Conservation (phyloP, 495 filamentous ascomycete species). For the Penicillium robsamsonii region DNA sequence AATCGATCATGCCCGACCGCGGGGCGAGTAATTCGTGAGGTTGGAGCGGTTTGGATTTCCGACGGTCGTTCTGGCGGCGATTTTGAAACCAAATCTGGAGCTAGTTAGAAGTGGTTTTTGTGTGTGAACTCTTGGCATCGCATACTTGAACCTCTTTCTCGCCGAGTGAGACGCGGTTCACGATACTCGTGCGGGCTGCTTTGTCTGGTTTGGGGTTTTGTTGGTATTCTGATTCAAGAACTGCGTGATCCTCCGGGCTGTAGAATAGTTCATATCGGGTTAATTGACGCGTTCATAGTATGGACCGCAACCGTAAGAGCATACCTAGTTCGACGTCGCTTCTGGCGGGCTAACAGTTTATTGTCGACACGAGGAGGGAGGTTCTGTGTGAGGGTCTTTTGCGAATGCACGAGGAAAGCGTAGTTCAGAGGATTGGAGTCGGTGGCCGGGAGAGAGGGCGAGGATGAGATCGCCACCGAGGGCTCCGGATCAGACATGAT, state of each 20-base stretch:
- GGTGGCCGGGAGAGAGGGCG: constrained; percentile 35
- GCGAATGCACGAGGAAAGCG: constrained; percentile 69
- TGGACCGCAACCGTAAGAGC: not conserved
- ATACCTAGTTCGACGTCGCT: constrained; percentile 66
- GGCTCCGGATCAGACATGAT: constrained; percentile 43
- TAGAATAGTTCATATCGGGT: constrained; percentile 14
- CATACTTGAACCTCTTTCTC: constrained; percentile 98
- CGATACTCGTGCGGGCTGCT: constrained; percentile 75
- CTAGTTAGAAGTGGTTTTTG: constrained; percentile 21
- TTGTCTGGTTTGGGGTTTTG: constrained; percentile 92
- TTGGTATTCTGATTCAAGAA: constrained; percentile 85
- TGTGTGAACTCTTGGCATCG: constrained; percentile 29
- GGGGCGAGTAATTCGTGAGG: constrained; percentile 73
- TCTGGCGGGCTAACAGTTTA: constrained; percentile 64
- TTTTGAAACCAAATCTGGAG: constrained; percentile 99
- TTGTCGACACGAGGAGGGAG: constrained; percentile 65
- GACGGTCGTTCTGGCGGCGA: constrained; percentile 85
- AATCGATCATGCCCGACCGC: constrained; percentile 45
- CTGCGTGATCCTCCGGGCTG: constrained; percentile 84
- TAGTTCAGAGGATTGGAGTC: constrained; percentile 47
- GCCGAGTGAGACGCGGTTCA: constrained; percentile 79
- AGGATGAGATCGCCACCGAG: constrained; percentile 36
- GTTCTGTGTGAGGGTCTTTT: constrained; percentile 60
- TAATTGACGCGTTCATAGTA: constrained; percentile 16
- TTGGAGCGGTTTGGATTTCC: constrained; percentile 83